Evolutionary conservation across 352 stramenopile species (phyloP).

Genomic region (Plasmopara muralis): DNA sequence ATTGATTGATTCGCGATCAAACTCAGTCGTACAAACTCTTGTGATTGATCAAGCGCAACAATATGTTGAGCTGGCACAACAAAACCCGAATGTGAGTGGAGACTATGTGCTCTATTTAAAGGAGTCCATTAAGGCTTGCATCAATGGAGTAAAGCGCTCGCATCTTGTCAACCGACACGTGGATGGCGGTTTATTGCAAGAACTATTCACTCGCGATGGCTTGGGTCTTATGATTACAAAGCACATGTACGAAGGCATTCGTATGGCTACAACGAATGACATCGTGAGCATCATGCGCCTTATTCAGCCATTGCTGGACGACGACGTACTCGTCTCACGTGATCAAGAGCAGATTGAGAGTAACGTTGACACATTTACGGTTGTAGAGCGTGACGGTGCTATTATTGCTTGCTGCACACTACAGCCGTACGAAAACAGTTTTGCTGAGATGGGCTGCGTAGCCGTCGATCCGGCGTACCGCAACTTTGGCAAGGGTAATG

Average conservation of each 20-base stretch:
- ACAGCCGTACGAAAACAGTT: constrained; percentile 86
- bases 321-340: constrained; percentile 82
- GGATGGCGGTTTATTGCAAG: constrained; percentile 89
- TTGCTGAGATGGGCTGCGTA: constrained; percentile 88
- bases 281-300: constrained; percentile 87
- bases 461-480: constrained; percentile 86
- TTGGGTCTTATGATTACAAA: constrained; percentile 94
- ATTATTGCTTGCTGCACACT: constrained; percentile 87
- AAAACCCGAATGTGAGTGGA: constrained; percentile 50
- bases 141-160: constrained; percentile 78
- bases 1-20: constrained; percentile 75
- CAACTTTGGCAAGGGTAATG: constrained; percentile 83
- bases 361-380: constrained; percentile 82
- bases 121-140: constrained; percentile 76
- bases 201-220: constrained; percentile 97
- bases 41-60: constrained; percentile 78
- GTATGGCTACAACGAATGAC: constrained; percentile 87
- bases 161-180: constrained; percentile 83
- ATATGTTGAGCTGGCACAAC: constrained; percentile 63
- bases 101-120: constrained; percentile 82
- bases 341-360: constrained; percentile 87
- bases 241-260: constrained; percentile 96
- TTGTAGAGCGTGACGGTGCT: constrained; percentile 83
- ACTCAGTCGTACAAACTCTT: constrained; percentile 71
- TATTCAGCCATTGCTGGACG: constrained; percentile 83